These are phyloP conservation scores for Rhodamnia rubescens DNA, from an alignment of 345 rosid genomes.

Conservation along the genomic window DNA sequence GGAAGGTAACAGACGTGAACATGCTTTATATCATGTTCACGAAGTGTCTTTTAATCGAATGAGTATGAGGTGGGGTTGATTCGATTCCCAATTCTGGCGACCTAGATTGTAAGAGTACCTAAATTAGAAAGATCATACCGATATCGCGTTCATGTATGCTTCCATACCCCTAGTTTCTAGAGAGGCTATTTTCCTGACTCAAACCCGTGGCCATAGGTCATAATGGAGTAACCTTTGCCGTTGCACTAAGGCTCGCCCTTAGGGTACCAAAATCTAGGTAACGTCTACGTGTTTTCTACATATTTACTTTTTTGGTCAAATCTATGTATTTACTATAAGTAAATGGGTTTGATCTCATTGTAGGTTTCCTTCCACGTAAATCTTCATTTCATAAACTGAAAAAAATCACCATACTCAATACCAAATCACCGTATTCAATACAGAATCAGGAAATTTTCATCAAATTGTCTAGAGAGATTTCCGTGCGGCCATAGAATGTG, in stretches of 20 bases:
- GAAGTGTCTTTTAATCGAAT: neutral
- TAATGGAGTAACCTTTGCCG: neutral
- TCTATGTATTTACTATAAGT: too few species aligned
- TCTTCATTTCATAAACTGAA: neutral
- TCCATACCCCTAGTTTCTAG: neutral
- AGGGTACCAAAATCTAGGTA: neutral
- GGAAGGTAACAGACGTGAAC: neutral
- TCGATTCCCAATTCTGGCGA: neutral
- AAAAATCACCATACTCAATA: neutral
- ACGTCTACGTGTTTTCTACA: neutral
- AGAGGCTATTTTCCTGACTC: neutral
- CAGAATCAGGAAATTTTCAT: neutral
- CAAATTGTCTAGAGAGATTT: neutral
- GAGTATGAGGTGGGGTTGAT: neutral
- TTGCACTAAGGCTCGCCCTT: neutral
- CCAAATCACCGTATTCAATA: neutral
- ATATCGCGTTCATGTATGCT: neutral
- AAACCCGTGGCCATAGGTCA: neutral
- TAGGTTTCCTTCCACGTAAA: neutral
- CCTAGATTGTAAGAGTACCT: neutral
- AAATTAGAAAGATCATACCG: neutral
- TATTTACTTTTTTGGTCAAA: neutral
- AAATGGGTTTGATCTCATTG: neutral
- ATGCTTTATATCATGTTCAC: neutral
- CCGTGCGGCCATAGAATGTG: accelerated